These are phyloP conservation scores for Skeletonema tropicum DNA, from an alignment of 108 stramenopile genomes.

Conservation along the genomic window DNA sequence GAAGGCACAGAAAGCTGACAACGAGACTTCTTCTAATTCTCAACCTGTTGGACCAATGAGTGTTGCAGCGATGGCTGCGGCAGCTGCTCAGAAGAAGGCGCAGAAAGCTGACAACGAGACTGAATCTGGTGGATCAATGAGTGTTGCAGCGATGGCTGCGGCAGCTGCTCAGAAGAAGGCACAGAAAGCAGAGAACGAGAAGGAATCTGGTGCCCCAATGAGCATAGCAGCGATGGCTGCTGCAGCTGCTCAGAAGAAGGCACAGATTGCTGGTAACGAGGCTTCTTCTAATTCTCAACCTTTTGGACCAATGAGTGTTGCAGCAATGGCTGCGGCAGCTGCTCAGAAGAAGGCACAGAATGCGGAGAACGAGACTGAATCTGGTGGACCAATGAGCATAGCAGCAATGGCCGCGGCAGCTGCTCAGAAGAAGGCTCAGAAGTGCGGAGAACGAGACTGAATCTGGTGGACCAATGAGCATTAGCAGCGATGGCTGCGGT, in stretches of 20 bases:
- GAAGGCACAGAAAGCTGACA: not conserved
- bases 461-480: not conserved
- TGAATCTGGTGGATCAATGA: not conserved
- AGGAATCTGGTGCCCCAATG: not conserved
- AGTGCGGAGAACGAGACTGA: too few relatives aligned
- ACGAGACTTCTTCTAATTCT: not conserved
- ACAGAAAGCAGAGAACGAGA: not conserved
- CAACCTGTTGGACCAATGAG: too few relatives aligned
- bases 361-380: not conserved
- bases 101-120: not conserved
- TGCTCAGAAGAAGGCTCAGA: too few relatives aligned
- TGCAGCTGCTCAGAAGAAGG: not conserved
- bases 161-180: not conserved
- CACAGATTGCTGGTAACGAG: not conserved
- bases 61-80: conserved; percentile 7
- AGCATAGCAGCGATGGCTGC: conserved; percentile 16
- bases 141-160: conserved; percentile 7
- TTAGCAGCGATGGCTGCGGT: conserved; percentile 11
- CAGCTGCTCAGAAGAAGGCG: not conserved
- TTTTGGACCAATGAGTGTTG: not conserved
- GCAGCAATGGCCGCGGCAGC: conserved; percentile 7
- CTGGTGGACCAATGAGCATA: conserved; percentile 6
- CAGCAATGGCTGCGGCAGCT: conserved; percentile 12
- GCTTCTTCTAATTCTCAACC: too few relatives aligned
- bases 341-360: conserved; percentile 9